Evolutionary conservation across 106 monocot genomes (phyloP).

Genomic region (Dioscorea zingiberensis): DNA sequence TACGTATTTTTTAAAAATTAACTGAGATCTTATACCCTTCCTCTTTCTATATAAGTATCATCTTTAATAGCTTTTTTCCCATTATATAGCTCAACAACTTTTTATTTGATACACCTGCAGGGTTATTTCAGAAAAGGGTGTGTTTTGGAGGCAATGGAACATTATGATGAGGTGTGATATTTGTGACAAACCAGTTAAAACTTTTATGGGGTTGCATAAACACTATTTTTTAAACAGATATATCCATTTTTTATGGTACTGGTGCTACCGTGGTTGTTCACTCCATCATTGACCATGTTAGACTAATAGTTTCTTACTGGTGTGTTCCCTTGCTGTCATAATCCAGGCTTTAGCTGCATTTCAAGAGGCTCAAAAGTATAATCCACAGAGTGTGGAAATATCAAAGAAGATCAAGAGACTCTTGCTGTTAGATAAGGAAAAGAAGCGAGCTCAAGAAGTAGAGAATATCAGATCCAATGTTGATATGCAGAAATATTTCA

Average conservation of each 20-base stretch:
- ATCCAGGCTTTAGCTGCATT: conserved; percentile 71
- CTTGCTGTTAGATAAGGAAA: conserved; percentile 56
- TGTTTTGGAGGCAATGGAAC: conserved; percentile 89
- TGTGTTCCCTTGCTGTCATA: neutral
- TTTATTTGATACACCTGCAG: conserved; percentile 32
- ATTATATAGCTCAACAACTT: conserved; percentile 1
- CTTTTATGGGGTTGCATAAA: too few relatives aligned
- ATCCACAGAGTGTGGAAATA: conserved; percentile 74
- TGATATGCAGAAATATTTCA: conserved; percentile 61
- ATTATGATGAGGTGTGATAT: conserved; percentile 68
- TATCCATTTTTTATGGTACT: too few relatives aligned
- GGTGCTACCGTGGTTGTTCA: too few relatives aligned
- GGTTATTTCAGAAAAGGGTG: conserved; percentile 97
- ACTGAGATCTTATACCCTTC: too few relatives aligned
- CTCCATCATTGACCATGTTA: too few relatives aligned
- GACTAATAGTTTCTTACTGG: too few relatives aligned
- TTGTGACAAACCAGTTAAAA: too few relatives aligned
- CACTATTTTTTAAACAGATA: too few relatives aligned
- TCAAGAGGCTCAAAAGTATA: conserved; percentile 69
- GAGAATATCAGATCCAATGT: conserved; percentile 62
- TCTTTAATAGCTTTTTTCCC: neutral
- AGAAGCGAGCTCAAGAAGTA: conserved; percentile 49
- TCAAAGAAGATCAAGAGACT: conserved; percentile 82
- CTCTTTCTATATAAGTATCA: neutral
- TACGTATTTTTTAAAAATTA: neutral